A percentile compares a stretch with the other conserved stretches of the same genome.
phyloP scores from a whole-genome alignment of 1,139 yeast species.

The Blastobotrys indianensis region DNA sequence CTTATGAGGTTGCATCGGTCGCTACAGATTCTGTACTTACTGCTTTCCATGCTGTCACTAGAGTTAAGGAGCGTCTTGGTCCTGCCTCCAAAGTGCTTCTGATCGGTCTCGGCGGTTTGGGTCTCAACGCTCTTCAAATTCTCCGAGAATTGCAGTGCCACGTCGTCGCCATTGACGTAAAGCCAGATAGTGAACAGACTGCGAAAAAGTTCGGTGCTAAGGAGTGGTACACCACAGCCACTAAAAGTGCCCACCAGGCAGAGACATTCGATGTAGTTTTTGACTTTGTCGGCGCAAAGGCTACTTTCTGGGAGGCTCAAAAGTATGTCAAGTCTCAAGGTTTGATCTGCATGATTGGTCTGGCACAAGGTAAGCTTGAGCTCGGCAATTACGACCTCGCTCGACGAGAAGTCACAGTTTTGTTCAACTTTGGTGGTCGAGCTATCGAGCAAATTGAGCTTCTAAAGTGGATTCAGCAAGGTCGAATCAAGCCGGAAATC shows the following conservation, averaged over 20 bases:
- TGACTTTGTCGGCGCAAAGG: slow-evolving; percentile 44
- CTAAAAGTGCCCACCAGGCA: slow-evolving; percentile 10
- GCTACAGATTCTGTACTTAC: slow-evolving; percentile 49
- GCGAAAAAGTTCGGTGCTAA: slow-evolving; percentile 42
- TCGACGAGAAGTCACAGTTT: too few species aligned
- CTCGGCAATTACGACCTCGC: too few species aligned
- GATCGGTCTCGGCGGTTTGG: slow-evolving; percentile 49
- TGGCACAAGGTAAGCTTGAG: slow-evolving; percentile 37
- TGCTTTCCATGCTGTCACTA: slow-evolving; percentile 43
- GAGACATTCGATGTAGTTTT: slow-evolving; percentile 34
- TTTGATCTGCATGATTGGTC: slow-evolving; percentile 42
- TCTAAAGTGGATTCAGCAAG: too few species aligned
- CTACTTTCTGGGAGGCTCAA: slow-evolving; percentile 28
- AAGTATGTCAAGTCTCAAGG: slow-evolving; percentile 38
- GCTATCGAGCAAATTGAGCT: too few species aligned
- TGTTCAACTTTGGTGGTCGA: too few species aligned
- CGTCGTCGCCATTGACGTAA: slow-evolving; percentile 41
- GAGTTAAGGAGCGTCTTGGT: slow-evolving; percentile 29
- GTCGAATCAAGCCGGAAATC: too few species aligned
- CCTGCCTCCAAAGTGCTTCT: slow-evolving; percentile 40
- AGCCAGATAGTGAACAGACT: slow-evolving; percentile 30
- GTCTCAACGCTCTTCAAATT: slow-evolving; percentile 46
- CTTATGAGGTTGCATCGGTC: slow-evolving; percentile 45
- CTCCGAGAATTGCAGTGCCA: slow-evolving; percentile 39
- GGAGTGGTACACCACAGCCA: slow-evolving; percentile 35